These are phyloP conservation scores for Thalassiosira profunda DNA, from an alignment of 108 stramenopile species.

Conservation along the genomic window DNA sequence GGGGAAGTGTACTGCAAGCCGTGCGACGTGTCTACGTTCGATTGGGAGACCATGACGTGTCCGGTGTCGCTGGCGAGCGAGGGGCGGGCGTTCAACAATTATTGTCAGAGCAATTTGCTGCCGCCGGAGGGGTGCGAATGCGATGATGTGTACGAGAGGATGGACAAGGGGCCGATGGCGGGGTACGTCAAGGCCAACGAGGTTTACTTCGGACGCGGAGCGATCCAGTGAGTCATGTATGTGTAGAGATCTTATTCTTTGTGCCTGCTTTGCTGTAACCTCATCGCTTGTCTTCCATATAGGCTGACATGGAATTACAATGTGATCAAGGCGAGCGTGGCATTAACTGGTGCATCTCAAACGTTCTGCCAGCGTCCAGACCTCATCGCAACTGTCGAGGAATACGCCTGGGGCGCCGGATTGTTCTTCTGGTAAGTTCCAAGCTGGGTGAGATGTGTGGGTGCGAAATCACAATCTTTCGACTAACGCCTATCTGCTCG, in stretches of 20 bases:
- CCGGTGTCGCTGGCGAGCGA: constrained; percentile 39
- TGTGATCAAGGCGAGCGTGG: constrained; percentile 38
- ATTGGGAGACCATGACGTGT: constrained; percentile 51
- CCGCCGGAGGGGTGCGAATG: constrained; percentile 46
- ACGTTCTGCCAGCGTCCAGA: constrained; percentile 52
- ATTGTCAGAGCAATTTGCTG: constrained; percentile 34
- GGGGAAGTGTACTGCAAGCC: constrained; percentile 48
- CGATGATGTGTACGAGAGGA: constrained; percentile 19
- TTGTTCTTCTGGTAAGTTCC: constrained; percentile 47
- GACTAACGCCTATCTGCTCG: not conserved
- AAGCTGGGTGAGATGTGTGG: not conserved
- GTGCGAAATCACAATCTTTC: not conserved
- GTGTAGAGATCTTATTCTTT: not conserved
- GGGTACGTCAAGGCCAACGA: constrained; percentile 44
- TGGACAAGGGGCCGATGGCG: constrained; percentile 16
- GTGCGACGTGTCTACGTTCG: constrained; percentile 35
- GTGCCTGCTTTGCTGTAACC: not conserved
- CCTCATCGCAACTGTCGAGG: constrained; percentile 39
- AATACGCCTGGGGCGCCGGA: constrained; percentile 48
- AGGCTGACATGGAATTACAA: constrained; percentile 54
- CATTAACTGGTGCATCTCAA: constrained; percentile 38
- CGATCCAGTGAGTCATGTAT: constrained; percentile 5
- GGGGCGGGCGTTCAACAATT: constrained; percentile 45
- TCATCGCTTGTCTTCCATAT: not conserved
- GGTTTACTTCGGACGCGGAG: constrained; percentile 46